These are phyloP conservation scores for Endotrypanum monterogeii DNA, from an alignment of 208 protist genomes.

Conservation along the genomic window DNA sequence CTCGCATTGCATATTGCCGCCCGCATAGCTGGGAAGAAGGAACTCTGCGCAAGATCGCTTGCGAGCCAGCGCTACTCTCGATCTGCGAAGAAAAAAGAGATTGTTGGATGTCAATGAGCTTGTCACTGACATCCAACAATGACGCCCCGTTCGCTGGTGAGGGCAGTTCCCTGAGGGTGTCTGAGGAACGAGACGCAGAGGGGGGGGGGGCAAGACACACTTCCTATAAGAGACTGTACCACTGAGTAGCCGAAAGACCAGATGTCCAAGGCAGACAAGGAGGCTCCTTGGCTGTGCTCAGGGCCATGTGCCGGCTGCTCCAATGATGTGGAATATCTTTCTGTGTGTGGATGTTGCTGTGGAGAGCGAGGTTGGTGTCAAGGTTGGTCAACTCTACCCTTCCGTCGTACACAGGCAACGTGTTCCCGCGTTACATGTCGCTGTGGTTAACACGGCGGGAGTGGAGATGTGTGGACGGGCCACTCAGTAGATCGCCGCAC, in stretches of 20 bases:
- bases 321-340: conserved; percentile 46
- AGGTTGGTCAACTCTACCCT: conserved; percentile 86
- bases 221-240: conserved; percentile 68
- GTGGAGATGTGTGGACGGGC: conserved; percentile 74
- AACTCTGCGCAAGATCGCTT: conserved; percentile 52
- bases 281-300: conserved; percentile 56
- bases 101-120: conserved; percentile 48
- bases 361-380: conserved; percentile 64
- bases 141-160: neutral
- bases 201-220: conserved; percentile 52
- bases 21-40: too few relatives aligned
- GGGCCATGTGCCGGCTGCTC: conserved; percentile 81
- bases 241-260: conserved; percentile 85
- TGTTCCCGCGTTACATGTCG: conserved; percentile 88
- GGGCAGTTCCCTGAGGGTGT: neutral
- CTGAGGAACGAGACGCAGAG: neutral
- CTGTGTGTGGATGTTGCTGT: conserved; percentile 34
- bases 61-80: conserved; percentile 49
- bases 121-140: neutral
- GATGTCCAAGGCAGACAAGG: conserved; percentile 77
- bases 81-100: conserved; percentile 48
- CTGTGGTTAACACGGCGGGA: conserved; percentile 72
- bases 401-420: conserved; percentile 74
- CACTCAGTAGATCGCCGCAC: conserved; percentile 49
- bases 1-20: too few relatives aligned